These are phyloP conservation scores for Eucalyptus marginata DNA, from an alignment of 345 rosid genomes.

Conservation along the genomic window DNA sequence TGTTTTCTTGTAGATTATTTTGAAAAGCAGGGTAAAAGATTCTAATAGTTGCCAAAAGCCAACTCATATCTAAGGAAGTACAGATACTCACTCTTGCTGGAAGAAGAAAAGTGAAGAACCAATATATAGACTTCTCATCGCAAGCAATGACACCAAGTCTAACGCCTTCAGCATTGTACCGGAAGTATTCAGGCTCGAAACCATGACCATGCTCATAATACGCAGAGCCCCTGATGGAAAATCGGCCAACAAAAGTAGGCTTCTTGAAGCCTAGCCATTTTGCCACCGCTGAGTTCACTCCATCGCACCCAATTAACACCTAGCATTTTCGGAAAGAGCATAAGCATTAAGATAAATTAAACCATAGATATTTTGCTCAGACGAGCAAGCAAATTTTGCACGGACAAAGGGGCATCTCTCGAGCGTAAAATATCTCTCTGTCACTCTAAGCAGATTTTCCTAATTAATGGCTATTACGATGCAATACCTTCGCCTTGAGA, in stretches of 20 bases:
- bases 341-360: not conserved
- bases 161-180: slow-evolving; percentile 30
- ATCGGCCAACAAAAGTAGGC: slow-evolving; percentile 16
- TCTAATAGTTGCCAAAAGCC: not conserved
- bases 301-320: slow-evolving; percentile 70
- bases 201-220: slow-evolving; percentile 24
- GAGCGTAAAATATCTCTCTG: too few relatives aligned
- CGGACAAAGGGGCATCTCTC: not conserved
- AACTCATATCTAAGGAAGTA: not conserved
- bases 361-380: not conserved
- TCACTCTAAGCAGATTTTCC: not conserved
- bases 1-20: not conserved
- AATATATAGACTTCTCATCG: slow-evolving; percentile 8
- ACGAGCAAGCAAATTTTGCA: not conserved
- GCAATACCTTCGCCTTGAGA: not conserved
- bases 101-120: slow-evolving; percentile 6
- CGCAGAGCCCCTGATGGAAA: slow-evolving; percentile 30
- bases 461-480: not conserved
- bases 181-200: slow-evolving; percentile 12
- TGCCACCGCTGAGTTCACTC: slow-evolving; percentile 54
- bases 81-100: slow-evolving; percentile 10
- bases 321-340: not conserved
- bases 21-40: not conserved
- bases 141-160: slow-evolving; percentile 42
- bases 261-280: slow-evolving; percentile 56